Percentiles rank a stretch among this genome's conserved stretches.
Evolutionary conservation across 2,329 filamentous ascomycete genomes (phyloP).

Genomic region (Daldinia sp.): DNA sequence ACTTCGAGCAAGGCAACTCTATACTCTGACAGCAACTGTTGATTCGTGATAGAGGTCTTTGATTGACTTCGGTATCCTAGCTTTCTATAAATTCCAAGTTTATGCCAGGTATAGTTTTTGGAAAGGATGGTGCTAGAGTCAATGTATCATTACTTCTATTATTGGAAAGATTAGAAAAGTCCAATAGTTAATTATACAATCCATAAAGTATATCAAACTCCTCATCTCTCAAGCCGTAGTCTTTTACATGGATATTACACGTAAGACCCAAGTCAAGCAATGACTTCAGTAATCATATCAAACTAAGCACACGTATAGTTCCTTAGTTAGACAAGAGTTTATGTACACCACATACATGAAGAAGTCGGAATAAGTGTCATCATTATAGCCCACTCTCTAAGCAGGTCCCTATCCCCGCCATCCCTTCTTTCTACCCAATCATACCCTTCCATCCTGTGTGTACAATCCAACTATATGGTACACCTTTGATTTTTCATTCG

Average conservation of each 20-base stretch:
- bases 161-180: too few species aligned
- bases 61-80: too few species aligned
- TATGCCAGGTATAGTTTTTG: too few species aligned
- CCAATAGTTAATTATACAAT: too few species aligned
- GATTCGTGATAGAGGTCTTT: too few species aligned
- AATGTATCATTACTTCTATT: too few species aligned
- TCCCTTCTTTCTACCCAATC: constrained; percentile 10
- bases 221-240: too few species aligned
- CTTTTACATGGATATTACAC: neutral
- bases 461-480: constrained; percentile 24
- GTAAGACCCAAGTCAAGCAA: neutral
- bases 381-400: constrained; percentile 29
- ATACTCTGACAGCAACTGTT: too few species aligned
- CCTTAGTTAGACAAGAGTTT: neutral
- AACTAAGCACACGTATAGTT: neutral
- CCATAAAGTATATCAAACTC: neutral
- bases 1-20: too few species aligned
- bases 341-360: neutral
- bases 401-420: constrained; percentile 3
- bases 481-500: neutral
- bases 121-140: too few species aligned
- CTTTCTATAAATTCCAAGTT: too few species aligned
- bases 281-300: neutral
- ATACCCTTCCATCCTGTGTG: constrained; percentile 13
- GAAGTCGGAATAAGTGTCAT: constrained; percentile 16